Percentiles rank a stretch among this genome's conserved stretches.
These are phyloP conservation scores for Annulohypoxylon moriforme DNA, from an alignment of 495 filamentous ascomycete genomes.

Conservation along the genomic window DNA sequence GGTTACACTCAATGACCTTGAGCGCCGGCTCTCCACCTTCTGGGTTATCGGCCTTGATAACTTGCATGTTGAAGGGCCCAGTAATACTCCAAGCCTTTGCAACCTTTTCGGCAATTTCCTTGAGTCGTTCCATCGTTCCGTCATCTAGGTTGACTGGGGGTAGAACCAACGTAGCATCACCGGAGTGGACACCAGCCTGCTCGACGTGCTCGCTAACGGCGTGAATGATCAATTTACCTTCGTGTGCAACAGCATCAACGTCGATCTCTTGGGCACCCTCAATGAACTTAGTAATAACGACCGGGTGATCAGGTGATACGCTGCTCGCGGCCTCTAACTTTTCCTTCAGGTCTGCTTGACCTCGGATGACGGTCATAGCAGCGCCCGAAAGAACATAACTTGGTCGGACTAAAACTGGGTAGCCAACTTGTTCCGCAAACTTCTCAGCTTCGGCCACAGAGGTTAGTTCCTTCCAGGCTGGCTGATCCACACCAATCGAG, in stretches of 20 bases:
- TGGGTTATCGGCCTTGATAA: conserved; percentile 87
- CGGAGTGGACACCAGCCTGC: conserved; percentile 97
- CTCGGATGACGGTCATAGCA: conserved; percentile 99
- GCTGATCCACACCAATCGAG: conserved; percentile 93
- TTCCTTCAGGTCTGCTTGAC: conserved; percentile 85
- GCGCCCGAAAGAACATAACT: conserved; percentile 98
- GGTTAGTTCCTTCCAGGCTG: conserved; percentile 96
- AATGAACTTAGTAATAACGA: conserved; percentile 99
- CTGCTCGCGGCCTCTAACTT: conserved; percentile 90
- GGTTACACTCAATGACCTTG: conserved; percentile 99
- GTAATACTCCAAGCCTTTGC: conserved; percentile 97
- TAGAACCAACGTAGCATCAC: conserved; percentile 95
- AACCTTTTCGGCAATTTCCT: conserved; percentile 95
- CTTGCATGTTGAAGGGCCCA: conserved; percentile 99
- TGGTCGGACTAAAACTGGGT: conserved; percentile 93
- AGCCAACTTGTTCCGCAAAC: conserved; percentile 89
- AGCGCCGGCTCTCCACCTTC: conserved; percentile 77
- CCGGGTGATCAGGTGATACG: conserved; percentile 96
- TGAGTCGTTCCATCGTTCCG: conserved; percentile 81
- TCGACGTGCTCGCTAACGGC: conserved; percentile 98
- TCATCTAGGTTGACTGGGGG: conserved; percentile 84
- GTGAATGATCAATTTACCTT: conserved; percentile 88
- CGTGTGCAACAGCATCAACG: conserved; percentile 91
- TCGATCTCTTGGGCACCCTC: conserved; percentile 98
- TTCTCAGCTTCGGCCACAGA: conserved; percentile 85